Evolutionary conservation across 1,139 yeast species (phyloP), one percentile per base, ranked within the genome.

Genomic region (Hyphopichia burtonii): DNA sequence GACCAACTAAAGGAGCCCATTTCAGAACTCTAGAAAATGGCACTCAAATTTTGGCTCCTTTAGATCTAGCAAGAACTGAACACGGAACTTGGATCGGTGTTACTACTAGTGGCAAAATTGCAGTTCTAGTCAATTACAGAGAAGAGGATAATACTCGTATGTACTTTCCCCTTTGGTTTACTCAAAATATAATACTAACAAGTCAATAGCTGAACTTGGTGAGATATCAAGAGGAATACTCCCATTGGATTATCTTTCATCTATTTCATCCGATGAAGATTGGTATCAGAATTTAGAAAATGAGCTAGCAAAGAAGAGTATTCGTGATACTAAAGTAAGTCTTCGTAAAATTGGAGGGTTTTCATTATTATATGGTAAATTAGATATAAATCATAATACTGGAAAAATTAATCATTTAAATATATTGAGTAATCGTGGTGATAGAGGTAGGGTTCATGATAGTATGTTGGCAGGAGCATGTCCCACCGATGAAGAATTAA

Each of bases 61-160:
- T 75, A 31, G 99, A 93, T 60, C 59, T 86, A 51, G 90, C 84
- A 1, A 66, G 93, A 40, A 65, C 70, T 1, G 91, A 82, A 48
- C 89, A 81, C 52, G 98, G 99, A 0, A 87, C 97, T 0, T 93
- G 99, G 99, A 79, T 89, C 2, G 97, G 96, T 0, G 76, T 86
- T 2, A 76, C 82, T 37, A 68, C 68, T 27, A 60, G 57, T 3
- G 94, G 94, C 0, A 74, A 78, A 44, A 48, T 91, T 2, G 87
- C 96, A 0, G 86, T 86, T 2, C 69, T 93, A 35, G 82, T 93
- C 17, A 93, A 93, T 58, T 83, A 78, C 54, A 68, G 88, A 56
- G 83, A 78, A 55, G 48, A 52, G 3, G 61, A 58, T 32, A 44
- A 49, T 17, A 42, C 44, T 20, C 44, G 65, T 61, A 55, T 44